Evolutionary conservation across 1,284 basidiomycete genomes (phyloP), one percentile per base, ranked within the genome.

Genomic region (Ganoderma leucocontextum): DNA sequence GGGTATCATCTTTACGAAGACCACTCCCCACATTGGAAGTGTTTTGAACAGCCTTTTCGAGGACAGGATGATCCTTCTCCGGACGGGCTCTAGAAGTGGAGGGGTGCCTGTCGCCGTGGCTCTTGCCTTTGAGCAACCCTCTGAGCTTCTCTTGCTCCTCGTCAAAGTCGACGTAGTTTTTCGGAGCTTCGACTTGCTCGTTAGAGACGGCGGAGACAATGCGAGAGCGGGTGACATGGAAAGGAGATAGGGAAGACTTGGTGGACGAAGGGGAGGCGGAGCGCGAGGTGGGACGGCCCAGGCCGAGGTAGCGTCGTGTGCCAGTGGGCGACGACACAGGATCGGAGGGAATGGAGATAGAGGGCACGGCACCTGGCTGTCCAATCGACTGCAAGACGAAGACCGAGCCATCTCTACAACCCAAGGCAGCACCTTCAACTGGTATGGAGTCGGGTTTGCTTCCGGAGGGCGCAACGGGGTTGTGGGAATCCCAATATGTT

Each of bases 91-190:
- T 58, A 19, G 71, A 70, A 2, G 60, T 64, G 5, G 71, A 72
- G 1, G 67, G 35, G 22, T 65, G 64, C 63, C 80, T 83, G 58
- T 86, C 85, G 72, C 82, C 85, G 22, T 80, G 81, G 35, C 80
- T 77, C 60, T 79, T 85, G 29, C 86, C 86, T 74, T 88, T 89
- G 38, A 94, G 78, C 77, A 94, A 83, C 47, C 87, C 89, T 75
- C 91, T 92, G 70, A 94, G 82, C 72, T 88, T 89, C 65, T 88
- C 90, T 6, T 90, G 84, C 75, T 94, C 93, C 53, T 93, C 91
- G 4, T 94, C 92, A 67, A 89, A 93, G 74, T 94, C 92, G 3
- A 94, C 89, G 73, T 86, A 89, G 73, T 89, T 92, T 79, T 88
- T 92, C 0, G 91, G 88, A 1, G 91, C 91, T 76, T 92, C 89